phyloP scores from a whole-genome alignment of 2,329 filamentous ascomycete genomes.

The Seiridium unicorne region DNA sequence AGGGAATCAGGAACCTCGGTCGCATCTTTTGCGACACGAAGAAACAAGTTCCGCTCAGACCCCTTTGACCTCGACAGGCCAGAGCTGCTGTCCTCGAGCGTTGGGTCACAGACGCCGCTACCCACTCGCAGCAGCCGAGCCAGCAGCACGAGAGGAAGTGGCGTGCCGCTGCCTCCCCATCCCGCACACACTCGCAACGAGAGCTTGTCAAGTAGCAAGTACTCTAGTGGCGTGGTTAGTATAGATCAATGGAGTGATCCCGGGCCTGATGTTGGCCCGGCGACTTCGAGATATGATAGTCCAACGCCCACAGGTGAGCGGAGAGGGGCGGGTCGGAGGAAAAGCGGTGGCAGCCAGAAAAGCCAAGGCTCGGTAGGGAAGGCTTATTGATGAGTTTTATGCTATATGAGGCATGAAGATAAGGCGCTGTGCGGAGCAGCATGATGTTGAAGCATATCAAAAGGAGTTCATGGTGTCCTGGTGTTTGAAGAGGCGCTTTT shows the following conservation, averaged over 20 bases:
- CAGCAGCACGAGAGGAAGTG: constrained; percentile 16
- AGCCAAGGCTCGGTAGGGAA: constrained; percentile 32
- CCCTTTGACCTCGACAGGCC: constrained; percentile 63
- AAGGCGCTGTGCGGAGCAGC: neutral
- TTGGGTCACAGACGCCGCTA: constrained; percentile 24
- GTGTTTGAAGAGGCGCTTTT: neutral
- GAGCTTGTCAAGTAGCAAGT: constrained; percentile 37
- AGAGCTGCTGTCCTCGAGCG: constrained; percentile 37
- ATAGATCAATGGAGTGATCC: constrained; percentile 51
- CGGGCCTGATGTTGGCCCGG: constrained; percentile 51
- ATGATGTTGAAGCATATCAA: neutral
- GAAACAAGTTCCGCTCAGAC: constrained; percentile 61
- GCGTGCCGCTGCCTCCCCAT: constrained; percentile 23
- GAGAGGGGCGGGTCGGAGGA: constrained; percentile 10
- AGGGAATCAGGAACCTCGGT: constrained; percentile 43
- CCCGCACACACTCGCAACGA: constrained; percentile 32
- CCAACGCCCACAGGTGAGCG: constrained; percentile 17
- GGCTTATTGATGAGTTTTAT: constrained; percentile 16
- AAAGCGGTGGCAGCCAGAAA: constrained; percentile 20
- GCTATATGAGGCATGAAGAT: neutral
- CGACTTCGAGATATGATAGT: constrained; percentile 27
- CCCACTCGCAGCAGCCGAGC: constrained; percentile 10
- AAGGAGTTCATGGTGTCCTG: neutral
- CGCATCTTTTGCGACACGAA: constrained; percentile 39
- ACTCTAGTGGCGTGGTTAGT: constrained; percentile 47